Conservation (phyloP, 331 rosid species). For the Acacia pycnantha region DNA sequence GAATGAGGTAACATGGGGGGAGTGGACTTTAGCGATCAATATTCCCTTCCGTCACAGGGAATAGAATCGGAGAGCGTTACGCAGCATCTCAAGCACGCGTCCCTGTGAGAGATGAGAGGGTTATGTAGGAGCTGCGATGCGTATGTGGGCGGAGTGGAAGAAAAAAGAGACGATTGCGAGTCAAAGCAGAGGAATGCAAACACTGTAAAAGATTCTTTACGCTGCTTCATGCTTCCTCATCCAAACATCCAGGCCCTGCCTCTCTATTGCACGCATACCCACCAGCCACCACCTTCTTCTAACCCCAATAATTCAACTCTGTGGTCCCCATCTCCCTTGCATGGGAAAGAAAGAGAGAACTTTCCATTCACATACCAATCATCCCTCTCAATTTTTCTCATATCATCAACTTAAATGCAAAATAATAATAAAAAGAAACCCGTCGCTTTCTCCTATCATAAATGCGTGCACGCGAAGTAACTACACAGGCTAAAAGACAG, state of each 20-base stretch:
- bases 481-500: conserved; percentile 59
- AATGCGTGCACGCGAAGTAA: conserved; percentile 81
- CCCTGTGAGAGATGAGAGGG: background rate
- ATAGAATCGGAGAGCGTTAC: conserved; percentile 7
- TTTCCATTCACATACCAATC: conserved; percentile 24
- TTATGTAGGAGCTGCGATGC: background rate
- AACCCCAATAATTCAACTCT: conserved; percentile 42
- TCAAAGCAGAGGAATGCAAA: background rate
- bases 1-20: background rate
- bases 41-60: background rate
- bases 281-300: conserved; percentile 16
- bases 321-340: conserved; percentile 44
- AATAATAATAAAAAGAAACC: background rate
- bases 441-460: conserved; percentile 55
- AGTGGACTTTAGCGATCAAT: background rate
- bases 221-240: conserved; percentile 34
- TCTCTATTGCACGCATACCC: conserved; percentile 2
- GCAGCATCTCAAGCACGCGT: background rate
- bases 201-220: conserved; percentile 37
- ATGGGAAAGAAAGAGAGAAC: background rate
- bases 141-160: background rate
- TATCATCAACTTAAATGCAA: background rate
- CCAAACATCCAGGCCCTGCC: conserved; percentile 25
- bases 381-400: conserved; percentile 7
- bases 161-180: background rate